These are phyloP conservation scores for Ogataea allantospora DNA, from an alignment of 805 yeast species.

Conservation along the genomic window DNA sequence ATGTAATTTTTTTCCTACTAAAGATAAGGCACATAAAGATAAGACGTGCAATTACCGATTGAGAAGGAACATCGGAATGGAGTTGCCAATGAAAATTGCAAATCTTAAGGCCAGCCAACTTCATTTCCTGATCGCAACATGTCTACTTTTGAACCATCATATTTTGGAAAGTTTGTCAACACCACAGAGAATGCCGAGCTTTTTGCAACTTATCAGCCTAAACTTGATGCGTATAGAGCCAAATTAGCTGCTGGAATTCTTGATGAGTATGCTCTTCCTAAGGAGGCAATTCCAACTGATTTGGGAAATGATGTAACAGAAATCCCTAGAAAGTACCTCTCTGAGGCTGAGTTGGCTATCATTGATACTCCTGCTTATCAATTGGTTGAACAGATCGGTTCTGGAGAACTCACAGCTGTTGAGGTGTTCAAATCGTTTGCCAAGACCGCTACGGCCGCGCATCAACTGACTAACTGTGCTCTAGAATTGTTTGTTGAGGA, in stretches of 20 bases:
- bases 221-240: constrained; percentile 33
- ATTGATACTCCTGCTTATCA: constrained; percentile 39
- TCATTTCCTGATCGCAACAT: too few relatives aligned
- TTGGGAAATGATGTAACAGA: constrained; percentile 26
- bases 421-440: constrained; percentile 47
- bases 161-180: constrained; percentile 15
- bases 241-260: constrained; percentile 29
- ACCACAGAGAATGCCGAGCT: constrained; percentile 23
- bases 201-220: constrained; percentile 32
- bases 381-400: constrained; percentile 36
- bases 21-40: too few relatives aligned
- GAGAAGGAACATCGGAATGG: too few relatives aligned
- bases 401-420: constrained; percentile 40
- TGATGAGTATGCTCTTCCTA: constrained; percentile 25
- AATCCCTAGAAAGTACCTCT: constrained; percentile 32
- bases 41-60: too few relatives aligned
- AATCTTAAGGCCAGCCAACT: too few relatives aligned
- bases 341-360: constrained; percentile 39
- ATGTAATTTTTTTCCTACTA: too few relatives aligned
- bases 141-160: too few relatives aligned
- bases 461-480: constrained; percentile 49
- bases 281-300: constrained; percentile 16
- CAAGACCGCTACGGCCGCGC: constrained; percentile 47
- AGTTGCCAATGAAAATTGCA: too few relatives aligned
- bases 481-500: constrained; percentile 46